A percentile compares a stretch with the other conserved stretches of the same genome.
phyloP scores from a whole-genome alignment of 495 filamentous ascomycete genomes.

The Aspergillus egyptiacus region DNA sequence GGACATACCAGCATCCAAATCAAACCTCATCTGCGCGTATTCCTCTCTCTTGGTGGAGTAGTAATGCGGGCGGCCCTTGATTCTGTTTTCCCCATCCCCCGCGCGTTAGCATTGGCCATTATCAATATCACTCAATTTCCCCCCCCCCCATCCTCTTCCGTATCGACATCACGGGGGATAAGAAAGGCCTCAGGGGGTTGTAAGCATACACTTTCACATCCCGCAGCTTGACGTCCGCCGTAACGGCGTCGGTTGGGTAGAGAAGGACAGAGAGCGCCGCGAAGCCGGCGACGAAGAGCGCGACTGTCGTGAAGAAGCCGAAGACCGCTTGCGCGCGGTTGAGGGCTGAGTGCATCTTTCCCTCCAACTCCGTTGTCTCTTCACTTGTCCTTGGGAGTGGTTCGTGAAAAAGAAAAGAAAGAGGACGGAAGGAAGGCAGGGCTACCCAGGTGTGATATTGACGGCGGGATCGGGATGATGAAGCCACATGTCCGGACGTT shows the following conservation, averaged over 20 bases:
- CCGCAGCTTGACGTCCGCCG: slow-evolving; percentile 57
- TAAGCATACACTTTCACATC: slow-evolving; percentile 79
- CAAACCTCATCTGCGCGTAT: slow-evolving; percentile 89
- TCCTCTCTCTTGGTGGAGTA: slow-evolving; percentile 88
- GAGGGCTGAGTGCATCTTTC: slow-evolving; percentile 79
- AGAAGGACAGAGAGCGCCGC: slow-evolving; percentile 74
- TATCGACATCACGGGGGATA: too few relatives aligned
- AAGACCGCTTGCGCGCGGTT: slow-evolving; percentile 88
- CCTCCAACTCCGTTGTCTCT: not conserved
- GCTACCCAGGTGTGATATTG: not conserved
- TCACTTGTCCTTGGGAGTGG: not conserved
- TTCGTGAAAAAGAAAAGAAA: too few relatives aligned
- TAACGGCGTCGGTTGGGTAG: slow-evolving; percentile 58
- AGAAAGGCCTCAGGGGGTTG: too few relatives aligned
- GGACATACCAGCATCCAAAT: slow-evolving; percentile 63
- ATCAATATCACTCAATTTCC: not conserved
- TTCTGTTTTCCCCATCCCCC: slow-evolving; percentile 38
- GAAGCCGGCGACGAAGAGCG: slow-evolving; percentile 69
- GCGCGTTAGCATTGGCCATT: not conserved
- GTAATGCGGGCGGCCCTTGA: slow-evolving; percentile 87
- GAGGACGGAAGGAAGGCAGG: too few relatives aligned
- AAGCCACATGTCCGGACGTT: slow-evolving; percentile 32
- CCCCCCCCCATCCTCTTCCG: too few relatives aligned
- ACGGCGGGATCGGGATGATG: slow-evolving; percentile 16
- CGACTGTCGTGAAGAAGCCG: slow-evolving; percentile 95